A percentile compares a stretch with the other conserved stretches of the same genome.
Evolutionary conservation across 176 grass and related monocot genomes (phyloP).

Genomic region (Oryza rufipogon): DNA sequence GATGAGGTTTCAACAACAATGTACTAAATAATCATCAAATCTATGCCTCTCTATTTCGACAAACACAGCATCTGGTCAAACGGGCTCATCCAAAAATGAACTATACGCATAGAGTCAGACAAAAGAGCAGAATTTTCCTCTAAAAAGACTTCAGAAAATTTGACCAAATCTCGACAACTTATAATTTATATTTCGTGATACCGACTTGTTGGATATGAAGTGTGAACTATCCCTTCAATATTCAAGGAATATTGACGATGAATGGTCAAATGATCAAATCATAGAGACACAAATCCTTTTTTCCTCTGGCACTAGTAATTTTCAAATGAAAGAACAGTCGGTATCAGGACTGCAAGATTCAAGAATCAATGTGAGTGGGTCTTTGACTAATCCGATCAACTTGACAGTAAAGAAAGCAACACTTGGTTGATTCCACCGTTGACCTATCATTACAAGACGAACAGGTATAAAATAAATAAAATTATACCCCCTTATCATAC

Average conservation of each 20-base stretch:
- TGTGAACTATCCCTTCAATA: background rate
- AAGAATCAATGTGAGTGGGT: slow-evolving; percentile 1
- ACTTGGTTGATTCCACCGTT: background rate
- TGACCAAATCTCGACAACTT: background rate
- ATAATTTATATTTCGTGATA: background rate
- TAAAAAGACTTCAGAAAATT: background rate
- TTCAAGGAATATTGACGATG: background rate
- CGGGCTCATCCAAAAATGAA: background rate
- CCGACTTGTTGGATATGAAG: background rate
- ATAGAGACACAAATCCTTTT: background rate
- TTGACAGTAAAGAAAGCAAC: slow-evolving; percentile 20
- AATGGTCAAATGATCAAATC: background rate
- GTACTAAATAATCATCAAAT: background rate
- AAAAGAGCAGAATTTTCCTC: slow-evolving; percentile 23
- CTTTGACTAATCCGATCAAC: background rate
- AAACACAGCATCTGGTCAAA: background rate
- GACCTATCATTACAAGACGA: too few species aligned
- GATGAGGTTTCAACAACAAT: background rate
- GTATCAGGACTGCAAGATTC: background rate
- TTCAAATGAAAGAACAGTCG: background rate
- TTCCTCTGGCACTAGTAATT: background rate
- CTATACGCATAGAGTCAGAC: background rate
- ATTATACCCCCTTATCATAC: too few species aligned
- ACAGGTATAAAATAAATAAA: too few species aligned
- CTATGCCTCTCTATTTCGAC: background rate